These are phyloP conservation scores for Solanum pinnatisectum DNA, from an alignment of 257 asterid species.

Conservation along the genomic window DNA sequence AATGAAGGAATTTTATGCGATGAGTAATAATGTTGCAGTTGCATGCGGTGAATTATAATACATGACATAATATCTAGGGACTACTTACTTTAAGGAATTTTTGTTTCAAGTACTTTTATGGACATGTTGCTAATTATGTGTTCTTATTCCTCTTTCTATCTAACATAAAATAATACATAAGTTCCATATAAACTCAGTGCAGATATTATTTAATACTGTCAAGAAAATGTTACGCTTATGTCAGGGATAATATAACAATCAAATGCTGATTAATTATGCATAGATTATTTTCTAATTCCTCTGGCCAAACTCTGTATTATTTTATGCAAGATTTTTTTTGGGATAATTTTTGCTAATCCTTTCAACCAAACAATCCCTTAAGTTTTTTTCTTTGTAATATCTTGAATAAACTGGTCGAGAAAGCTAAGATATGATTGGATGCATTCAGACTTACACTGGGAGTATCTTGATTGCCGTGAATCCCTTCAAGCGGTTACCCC, in stretches of 20 bases:
- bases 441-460: conserved; percentile 81
- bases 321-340: not conserved
- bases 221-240: not conserved
- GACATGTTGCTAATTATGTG: not conserved
- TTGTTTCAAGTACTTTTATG: not conserved
- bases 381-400: not conserved
- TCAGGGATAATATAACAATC: not conserved
- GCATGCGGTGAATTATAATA: not conserved
- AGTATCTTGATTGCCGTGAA: conserved; percentile 87
- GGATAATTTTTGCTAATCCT: not conserved
- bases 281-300: not conserved
- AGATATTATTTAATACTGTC: not conserved
- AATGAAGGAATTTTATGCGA: not conserved
- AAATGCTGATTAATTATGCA: not conserved
- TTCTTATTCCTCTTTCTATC: not conserved
- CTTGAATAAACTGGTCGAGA: not conserved
- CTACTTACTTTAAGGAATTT: not conserved
- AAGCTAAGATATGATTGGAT: conserved; percentile 2
- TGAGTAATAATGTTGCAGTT: not conserved
- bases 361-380: not conserved
- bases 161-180: not conserved
- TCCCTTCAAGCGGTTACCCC: conserved; percentile 72
- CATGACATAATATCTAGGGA: not conserved
- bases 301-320: not conserved
- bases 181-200: not conserved